Evolutionary conservation across 1,284 basidiomycete genomes (phyloP).

Genomic region (Phaffia rhodozyma): DNA sequence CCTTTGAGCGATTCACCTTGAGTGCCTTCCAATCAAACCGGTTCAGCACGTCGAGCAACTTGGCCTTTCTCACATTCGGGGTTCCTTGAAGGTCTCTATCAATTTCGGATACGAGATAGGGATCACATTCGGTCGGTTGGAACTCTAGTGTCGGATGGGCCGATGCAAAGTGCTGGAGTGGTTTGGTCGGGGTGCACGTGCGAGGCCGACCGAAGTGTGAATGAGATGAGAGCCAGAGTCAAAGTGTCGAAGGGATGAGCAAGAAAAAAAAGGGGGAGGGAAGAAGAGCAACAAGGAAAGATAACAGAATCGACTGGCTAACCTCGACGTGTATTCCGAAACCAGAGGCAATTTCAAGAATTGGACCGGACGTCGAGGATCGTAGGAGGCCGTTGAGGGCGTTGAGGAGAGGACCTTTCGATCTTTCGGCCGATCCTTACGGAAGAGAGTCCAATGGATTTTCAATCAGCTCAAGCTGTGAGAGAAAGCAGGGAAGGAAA

Average conservation of each 20-base stretch:
- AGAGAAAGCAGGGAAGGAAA: no score
- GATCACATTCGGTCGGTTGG: constrained; percentile 12
- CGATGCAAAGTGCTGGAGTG: not conserved
- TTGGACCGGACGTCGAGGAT: not conserved
- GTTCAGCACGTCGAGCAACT: constrained; percentile 7
- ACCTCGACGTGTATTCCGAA: constrained; percentile 9
- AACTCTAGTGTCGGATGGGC: constrained; percentile 2
- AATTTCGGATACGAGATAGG: constrained; percentile 4
- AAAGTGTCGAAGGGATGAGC: no score
- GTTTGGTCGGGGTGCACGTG: no score
- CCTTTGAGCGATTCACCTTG: not conserved
- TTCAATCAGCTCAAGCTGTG: no score
- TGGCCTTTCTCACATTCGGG: not conserved
- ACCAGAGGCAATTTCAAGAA: constrained; percentile 14
- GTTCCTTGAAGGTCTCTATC: not conserved
- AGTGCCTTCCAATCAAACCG: constrained; percentile 6
- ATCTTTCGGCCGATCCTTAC: constrained; percentile 12
- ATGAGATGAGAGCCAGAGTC: no score
- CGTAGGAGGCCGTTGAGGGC: not conserved
- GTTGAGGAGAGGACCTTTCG: constrained; percentile 3
- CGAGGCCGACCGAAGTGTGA: no score
- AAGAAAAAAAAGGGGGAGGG: no score
- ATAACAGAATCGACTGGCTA: not conserved
- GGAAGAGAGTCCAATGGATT: not conserved
- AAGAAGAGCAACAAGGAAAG: not conserved